Conservation (phyloP, 352 stramenopile genomes). For the Phytopythium cucurbitacearum region DNA sequence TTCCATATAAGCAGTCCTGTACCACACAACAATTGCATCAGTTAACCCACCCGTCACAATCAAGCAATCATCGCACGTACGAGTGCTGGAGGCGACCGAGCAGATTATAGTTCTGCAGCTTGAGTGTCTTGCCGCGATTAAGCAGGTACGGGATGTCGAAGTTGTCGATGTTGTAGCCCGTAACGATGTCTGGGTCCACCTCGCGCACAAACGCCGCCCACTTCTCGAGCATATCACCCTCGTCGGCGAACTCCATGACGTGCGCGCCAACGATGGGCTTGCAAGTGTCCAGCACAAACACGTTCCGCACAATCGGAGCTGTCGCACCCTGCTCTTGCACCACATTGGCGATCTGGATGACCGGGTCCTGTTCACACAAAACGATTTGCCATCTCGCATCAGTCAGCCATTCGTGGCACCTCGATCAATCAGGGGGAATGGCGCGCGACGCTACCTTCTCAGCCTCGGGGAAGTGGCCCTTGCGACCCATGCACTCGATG, state of each 20-base stretch:
- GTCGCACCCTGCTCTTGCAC: conserved; percentile 87
- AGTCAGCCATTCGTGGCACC: background rate
- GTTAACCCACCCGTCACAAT: conserved; percentile 2
- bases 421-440: background rate
- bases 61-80: conserved; percentile 27
- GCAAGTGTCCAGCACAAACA: conserved; percentile 98
- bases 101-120: conserved; percentile 62
- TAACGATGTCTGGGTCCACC: conserved; percentile 98
- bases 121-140: conserved; percentile 95
- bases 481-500: conserved; percentile 99
- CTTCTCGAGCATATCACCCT: conserved; percentile 96
- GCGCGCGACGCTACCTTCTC: conserved; percentile 32
- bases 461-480: conserved; percentile 91
- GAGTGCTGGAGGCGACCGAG: conserved; percentile 89
- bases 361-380: conserved; percentile 89
- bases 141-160: conserved; percentile 99
- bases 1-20: conserved; percentile 86
- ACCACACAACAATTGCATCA: conserved; percentile 6
- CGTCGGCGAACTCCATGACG: conserved; percentile 95
- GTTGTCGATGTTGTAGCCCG: conserved; percentile 99
- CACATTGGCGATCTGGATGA: conserved; percentile 99
- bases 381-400: background rate
- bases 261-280: conserved; percentile 98
- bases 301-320: conserved; percentile 86
- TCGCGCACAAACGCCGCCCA: conserved; percentile 96